These are phyloP conservation scores for Phialophora expanda DNA, from an alignment of 2,329 filamentous ascomycete species.

Conservation along the genomic window DNA sequence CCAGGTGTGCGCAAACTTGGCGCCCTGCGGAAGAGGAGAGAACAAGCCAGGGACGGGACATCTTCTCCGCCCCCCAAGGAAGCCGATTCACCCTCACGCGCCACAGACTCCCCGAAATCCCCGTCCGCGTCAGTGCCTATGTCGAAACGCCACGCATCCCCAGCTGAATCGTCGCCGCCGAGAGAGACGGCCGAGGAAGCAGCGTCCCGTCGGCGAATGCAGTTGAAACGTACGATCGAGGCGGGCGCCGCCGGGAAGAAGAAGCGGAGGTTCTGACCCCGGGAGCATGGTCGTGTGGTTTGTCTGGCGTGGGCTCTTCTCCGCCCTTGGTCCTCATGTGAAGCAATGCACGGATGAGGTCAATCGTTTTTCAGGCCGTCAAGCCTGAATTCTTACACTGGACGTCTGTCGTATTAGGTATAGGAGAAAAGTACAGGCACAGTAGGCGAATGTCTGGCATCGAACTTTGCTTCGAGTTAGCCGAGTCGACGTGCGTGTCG, in stretches of 20 bases:
- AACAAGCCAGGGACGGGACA: conserved; percentile 31
- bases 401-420: too few relatives aligned
- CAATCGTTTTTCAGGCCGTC: too few relatives aligned
- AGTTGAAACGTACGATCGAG: conserved; percentile 61
- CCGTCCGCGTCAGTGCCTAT: not conserved
- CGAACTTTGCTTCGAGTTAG: too few relatives aligned
- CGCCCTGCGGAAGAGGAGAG: conserved; percentile 6
- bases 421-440: too few relatives aligned
- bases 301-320: too few relatives aligned
- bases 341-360: too few relatives aligned
- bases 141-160: not conserved
- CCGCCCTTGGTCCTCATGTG: too few relatives aligned
- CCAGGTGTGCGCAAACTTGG: not conserved
- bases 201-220: conserved; percentile 60
- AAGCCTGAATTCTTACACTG: too few relatives aligned
- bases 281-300: too few relatives aligned
- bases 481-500: too few relatives aligned
- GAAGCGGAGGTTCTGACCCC: conserved; percentile 59
- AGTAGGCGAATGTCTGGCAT: too few relatives aligned
- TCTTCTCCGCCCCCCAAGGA: conserved; percentile 14
- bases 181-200: conserved; percentile 57
- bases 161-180: conserved; percentile 27
- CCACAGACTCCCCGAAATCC: conserved; percentile 9
- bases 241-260: conserved; percentile 60
- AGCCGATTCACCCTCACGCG: conserved; percentile 12